phyloP scores from a whole-genome alignment of 805 yeast species.

The Clavispora vitiphila region DNA sequence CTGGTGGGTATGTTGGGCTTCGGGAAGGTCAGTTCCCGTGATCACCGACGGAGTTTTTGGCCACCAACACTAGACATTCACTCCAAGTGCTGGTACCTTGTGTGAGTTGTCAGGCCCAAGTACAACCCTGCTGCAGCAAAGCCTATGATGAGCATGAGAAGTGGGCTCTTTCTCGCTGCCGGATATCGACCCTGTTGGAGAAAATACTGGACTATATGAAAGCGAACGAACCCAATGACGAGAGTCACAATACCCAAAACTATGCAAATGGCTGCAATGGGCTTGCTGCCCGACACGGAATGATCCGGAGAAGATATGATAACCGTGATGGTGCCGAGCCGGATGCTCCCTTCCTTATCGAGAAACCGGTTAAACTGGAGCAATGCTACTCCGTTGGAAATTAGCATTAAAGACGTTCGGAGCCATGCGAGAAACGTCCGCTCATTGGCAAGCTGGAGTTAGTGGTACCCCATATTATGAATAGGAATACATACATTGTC shows the following conservation, averaged over 20 bases:
- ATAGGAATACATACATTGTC: slow-evolving; percentile 10
- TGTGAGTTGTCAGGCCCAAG: slow-evolving; percentile 5
- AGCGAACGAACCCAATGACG: slow-evolving; percentile 9
- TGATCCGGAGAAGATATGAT: background rate
- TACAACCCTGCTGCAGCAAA: background rate
- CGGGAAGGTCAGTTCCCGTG: slow-evolving; percentile 13
- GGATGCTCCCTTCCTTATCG: background rate
- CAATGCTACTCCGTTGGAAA: slow-evolving; percentile 14
- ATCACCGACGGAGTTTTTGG: too few relatives aligned
- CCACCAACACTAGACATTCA: too few relatives aligned
- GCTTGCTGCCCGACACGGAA: slow-evolving; percentile 1
- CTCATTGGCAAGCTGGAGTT: slow-evolving; percentile 16
- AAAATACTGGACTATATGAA: slow-evolving; percentile 6
- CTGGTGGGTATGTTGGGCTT: slow-evolving; percentile 16
- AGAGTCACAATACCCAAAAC: slow-evolving; percentile 8
- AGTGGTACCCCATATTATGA: background rate
- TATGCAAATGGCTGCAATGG: slow-evolving; percentile 8
- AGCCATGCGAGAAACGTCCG: slow-evolving; percentile 17
- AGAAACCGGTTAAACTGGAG: slow-evolving; percentile 11
- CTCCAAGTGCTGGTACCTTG: background rate
- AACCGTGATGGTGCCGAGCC: background rate
- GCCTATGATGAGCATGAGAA: slow-evolving; percentile 1
- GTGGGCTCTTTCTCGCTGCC: slow-evolving; percentile 3
- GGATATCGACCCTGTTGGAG: slow-evolving; percentile 7
- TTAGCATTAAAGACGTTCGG: slow-evolving; percentile 12